Conservation (phyloP, 1,139 yeast species). For the Nakaseomyces uthaithaninus region DNA sequence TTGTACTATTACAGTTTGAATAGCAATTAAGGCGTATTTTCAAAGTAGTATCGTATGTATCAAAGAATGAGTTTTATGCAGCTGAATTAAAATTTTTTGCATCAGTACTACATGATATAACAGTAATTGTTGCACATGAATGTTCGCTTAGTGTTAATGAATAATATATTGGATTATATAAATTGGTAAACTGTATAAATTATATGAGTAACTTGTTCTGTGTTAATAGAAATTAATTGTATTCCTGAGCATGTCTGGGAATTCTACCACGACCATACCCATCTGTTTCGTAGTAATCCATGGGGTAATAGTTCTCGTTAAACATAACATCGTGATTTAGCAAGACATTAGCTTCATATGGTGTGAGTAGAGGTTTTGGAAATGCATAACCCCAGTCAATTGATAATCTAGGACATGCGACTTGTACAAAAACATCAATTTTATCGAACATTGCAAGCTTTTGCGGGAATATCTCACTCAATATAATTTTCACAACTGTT, state of each 20-base stretch:
- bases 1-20: no score
- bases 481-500: slow-evolving; percentile 68
- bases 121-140: no score
- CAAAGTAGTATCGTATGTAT: no score
- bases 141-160: no score
- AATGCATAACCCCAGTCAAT: slow-evolving; percentile 99
- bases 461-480: slow-evolving; percentile 90
- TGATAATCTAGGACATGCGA: slow-evolving; percentile 92
- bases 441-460: slow-evolving; percentile 91
- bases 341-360: slow-evolving; percentile 94
- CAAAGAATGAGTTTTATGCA: no score
- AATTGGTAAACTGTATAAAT: neutral
- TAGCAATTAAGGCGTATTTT: no score
- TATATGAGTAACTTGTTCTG: neutral
- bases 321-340: slow-evolving; percentile 66
- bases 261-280: slow-evolving; percentile 88
- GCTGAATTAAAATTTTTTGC: no score
- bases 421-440: slow-evolving; percentile 92
- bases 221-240: slow-evolving; percentile 1
- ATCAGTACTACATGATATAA: no score
- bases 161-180: neutral
- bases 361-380: slow-evolving; percentile 82
- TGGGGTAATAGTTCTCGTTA: slow-evolving; percentile 65
- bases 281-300: slow-evolving; percentile 87
- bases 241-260: slow-evolving; percentile 38